Evolutionary conservation across 108 stramenopile species (phyloP), one percentile per base, ranked within the genome.

Genomic region (Skeletonema potamos): DNA sequence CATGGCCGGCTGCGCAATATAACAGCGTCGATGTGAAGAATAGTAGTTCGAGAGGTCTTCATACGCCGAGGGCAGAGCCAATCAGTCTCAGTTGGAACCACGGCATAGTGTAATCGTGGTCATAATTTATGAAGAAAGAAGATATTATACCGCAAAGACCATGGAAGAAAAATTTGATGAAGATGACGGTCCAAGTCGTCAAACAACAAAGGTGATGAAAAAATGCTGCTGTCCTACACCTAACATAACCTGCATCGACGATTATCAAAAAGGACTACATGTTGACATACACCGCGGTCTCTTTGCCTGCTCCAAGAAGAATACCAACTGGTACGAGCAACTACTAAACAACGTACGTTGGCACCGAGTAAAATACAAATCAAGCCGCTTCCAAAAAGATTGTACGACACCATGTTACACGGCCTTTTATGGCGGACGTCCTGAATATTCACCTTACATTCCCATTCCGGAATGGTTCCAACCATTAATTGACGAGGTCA

Each of bases 341-440:
- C 37, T 74, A 6, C 20, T 61, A 36, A 44, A n/a, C 27, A 66
- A 74, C 20, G 64, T 60, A 5, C 33, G 13, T 13, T 74, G 73
- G 73, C 68, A 74, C 27, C 64, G 73, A 22, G 73, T 74, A 22
- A 74, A 74, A 60, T 74, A 74, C 67, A 69, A 69, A 58, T 74
- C 73, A 27, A 58, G 32, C 30, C 66, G 73, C 10, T 69, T 58
- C 58, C 54, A 68, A 44, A 74, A 74, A 30, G 68, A 68, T 8
- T 74, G 73, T 26, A 68, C 59, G 15, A 74, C 73, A 3, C 73
- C 73, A 13, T 74, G 73, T 36, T 74, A 43, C 27, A 74, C 73
- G 6, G 60, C 64, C 11, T 74, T 66, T 44, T 74, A 66, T 58
- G 73, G 73, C 8, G 73, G 73, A 27, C 54, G 66, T 7, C 2